Evolutionary conservation across 1,139 yeast species (phyloP), one percentile per base, ranked within the genome.

Genomic region (Diutina ranongensis): DNA sequence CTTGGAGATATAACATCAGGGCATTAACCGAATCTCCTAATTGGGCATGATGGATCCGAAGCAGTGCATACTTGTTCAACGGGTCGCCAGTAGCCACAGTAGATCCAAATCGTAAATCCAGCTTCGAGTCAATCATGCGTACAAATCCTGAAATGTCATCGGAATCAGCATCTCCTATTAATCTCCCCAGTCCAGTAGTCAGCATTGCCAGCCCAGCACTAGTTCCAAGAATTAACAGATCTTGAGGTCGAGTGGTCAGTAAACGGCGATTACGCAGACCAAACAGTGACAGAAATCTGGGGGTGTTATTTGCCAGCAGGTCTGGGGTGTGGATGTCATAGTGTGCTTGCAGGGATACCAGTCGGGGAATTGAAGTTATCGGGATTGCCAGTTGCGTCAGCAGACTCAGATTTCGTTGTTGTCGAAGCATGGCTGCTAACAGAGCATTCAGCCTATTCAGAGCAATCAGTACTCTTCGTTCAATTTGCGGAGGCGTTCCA

Each of bases 131-230:
- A 45, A 89, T 76, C 76, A 87, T 71, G 51, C 79, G 74, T 46
- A 89, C 85, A 65, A 89, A 89, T 47, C 83, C 87, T 48, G 83
- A 77, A 25, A 88, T 69, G 54, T 84, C 95, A 49, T 84, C 88
- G 20, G 42, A 25, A 13, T 38, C 42, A 3, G n/a, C 42, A 18
- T 38, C 42, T 2, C 38, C 38, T 9, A 13, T 21, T 3, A 5
- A 2, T 20, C 31, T 18, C 2, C 33, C 42, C 42, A 38, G 42
- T 2, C 32, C 42, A 13, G 20, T 16, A 5, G 19, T 25, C 1
- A 65, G 59, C n/a, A 64, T 56, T 12, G 52, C 53, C 71, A 66
- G 71, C 1, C 67, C 71, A 7, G 64, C 58, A 46, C 68, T 63
- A 4, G 68, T 60, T 2, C 65, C 70, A 35, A 65, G 52, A 10